Evolutionary conservation across 2,329 filamentous ascomycete species (phyloP).

Genomic region (Diaporthe vaccinii): DNA sequence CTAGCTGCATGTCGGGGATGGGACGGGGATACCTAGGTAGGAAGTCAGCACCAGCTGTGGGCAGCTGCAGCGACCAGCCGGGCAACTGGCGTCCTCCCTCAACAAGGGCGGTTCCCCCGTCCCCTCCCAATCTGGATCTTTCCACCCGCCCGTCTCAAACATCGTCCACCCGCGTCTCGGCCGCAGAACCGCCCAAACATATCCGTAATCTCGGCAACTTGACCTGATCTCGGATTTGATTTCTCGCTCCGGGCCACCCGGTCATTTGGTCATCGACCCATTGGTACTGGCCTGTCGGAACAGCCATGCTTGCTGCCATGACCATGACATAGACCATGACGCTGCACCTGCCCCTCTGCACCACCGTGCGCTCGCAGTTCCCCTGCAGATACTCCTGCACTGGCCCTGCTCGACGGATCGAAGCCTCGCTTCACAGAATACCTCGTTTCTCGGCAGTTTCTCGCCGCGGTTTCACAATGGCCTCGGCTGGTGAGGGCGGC

Average conservation of each 20-base stretch:
- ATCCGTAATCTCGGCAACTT: not conserved
- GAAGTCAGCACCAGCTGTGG: constrained; percentile 16
- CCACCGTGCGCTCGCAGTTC: constrained; percentile 8
- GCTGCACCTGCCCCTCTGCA: constrained; percentile 15
- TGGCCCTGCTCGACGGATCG: constrained; percentile 6
- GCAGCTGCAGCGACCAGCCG: not conserved
- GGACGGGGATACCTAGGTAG: not conserved
- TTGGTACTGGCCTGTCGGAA: not conserved
- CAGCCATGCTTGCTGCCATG: not conserved
- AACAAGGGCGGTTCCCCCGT: not conserved
- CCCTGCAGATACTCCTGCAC: not conserved
- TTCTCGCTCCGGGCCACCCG: too few relatives aligned
- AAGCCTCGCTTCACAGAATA: not conserved
- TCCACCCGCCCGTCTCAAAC: not conserved
- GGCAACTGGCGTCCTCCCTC: not conserved
- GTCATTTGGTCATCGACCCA: not conserved
- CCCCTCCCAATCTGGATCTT: not conserved
- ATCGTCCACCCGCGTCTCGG: not conserved
- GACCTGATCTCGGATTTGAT: not conserved
- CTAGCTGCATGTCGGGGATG: not conserved
- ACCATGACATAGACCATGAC: constrained; percentile 23
- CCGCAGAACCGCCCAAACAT: not conserved
- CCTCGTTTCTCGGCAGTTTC: not conserved
- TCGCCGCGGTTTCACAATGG: constrained; percentile 41
- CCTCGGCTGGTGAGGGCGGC: constrained; percentile 34